phyloP scores from a whole-genome alignment of 164 flowering plant genomes.

The Berberis thunbergii region DNA sequence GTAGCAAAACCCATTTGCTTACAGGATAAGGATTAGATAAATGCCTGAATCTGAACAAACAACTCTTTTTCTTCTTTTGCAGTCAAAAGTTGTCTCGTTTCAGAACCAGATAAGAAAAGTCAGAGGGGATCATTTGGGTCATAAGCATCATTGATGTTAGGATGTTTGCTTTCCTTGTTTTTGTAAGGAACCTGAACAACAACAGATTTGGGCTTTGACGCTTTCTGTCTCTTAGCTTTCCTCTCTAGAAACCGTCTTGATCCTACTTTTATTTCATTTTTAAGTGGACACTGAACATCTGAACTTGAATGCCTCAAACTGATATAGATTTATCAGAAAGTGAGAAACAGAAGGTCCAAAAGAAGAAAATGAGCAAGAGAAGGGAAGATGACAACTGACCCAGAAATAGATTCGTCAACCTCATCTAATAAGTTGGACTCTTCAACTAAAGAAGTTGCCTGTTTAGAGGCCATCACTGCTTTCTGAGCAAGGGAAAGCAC shows the following conservation, averaged over 20 bases:
- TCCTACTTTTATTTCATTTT: conserved; percentile 39
- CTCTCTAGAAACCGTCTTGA: conserved; percentile 68
- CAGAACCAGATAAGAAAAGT: conserved; percentile 54
- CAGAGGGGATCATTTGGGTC: conserved; percentile 63
- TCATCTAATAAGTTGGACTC: conserved; percentile 20
- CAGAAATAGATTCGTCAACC: conserved; percentile 20
- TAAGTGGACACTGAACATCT: conserved; percentile 9
- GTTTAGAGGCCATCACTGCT: conserved; percentile 66
- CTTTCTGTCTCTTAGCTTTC: conserved; percentile 40
- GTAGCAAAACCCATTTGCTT: neutral
- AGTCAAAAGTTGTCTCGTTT: conserved; percentile 60
- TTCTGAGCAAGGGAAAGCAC: conserved; percentile 56
- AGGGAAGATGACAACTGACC: conserved; percentile 23
- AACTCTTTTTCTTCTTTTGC: conserved; percentile 56
- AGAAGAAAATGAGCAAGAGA: conserved; percentile 1
- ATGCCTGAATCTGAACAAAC: conserved; percentile 58
- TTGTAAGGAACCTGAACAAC: conserved; percentile 18
- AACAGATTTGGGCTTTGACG: conserved; percentile 22
- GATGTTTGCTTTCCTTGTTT: conserved; percentile 15
- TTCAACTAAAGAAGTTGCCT: conserved; percentile 47
- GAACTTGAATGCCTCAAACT: conserved; percentile 23
- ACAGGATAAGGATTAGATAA: conserved; percentile 5
- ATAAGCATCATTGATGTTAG: conserved; percentile 28
- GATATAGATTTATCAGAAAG: conserved; percentile 7
- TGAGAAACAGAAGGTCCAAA: neutral